Conservation (phyloP, 208 protist species). For the Strigomonas galati region DNA sequence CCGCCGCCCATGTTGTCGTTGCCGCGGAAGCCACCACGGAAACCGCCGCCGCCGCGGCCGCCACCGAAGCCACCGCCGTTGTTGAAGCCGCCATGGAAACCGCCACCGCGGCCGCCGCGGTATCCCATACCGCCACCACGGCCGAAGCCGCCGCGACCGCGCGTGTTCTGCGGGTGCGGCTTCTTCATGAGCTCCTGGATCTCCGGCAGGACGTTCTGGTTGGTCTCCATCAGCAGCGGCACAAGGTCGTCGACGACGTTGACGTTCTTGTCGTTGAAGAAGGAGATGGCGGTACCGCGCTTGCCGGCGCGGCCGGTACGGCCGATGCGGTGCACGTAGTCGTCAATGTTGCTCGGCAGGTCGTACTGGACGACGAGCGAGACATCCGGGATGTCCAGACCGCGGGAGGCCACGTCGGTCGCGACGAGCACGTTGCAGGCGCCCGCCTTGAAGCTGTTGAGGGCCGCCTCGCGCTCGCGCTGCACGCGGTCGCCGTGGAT, state of each 20-base stretch:
- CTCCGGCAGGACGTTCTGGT: constrained; percentile 72
- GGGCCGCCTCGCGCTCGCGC: constrained; percentile 89
- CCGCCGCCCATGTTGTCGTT: constrained; percentile 12
- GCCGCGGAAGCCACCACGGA: constrained; percentile 21
- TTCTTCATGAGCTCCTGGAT: constrained; percentile 78
- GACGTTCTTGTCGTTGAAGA: constrained; percentile 95
- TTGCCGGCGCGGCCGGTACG: constrained; percentile 99
- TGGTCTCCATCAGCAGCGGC: constrained; percentile 78
- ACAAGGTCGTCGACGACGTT: constrained; percentile 90
- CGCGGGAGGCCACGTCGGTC: constrained; percentile 97
- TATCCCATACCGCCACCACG: constrained; percentile 30
- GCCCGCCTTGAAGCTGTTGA: constrained; percentile 90
- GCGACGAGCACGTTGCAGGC: constrained; percentile 92
- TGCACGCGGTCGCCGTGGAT: constrained; percentile 97
- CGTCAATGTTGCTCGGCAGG: constrained; percentile 97
- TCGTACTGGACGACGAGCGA: constrained; percentile 98
- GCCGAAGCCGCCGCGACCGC: constrained; percentile 38
- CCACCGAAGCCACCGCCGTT: constrained; percentile 24
- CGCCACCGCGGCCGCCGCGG: constrained; percentile 28
- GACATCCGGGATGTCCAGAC: constrained; percentile 98
- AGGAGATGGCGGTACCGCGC: constrained; percentile 93
- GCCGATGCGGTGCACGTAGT: constrained; percentile 99
- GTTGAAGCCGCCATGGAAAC: constrained; percentile 16
- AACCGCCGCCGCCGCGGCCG: constrained; percentile 24
- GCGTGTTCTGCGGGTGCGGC: constrained; percentile 51